Base-by-base conservation (phyloP, 208 protist genomes). In the Crithidia brevicula region DNA sequence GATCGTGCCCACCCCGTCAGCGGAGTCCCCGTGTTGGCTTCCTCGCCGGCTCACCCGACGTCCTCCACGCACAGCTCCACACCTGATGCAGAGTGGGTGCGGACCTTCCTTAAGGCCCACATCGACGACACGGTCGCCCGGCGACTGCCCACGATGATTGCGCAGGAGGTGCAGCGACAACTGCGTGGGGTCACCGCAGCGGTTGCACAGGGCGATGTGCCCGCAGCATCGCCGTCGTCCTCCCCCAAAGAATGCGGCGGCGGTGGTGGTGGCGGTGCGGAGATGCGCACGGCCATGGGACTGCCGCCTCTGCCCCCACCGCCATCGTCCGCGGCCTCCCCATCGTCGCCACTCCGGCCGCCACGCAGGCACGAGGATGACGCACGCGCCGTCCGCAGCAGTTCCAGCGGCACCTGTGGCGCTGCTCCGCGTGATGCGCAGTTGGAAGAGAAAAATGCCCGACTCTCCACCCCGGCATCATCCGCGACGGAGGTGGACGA, bases 91-190 rank as follows among this genome's bases (percentile, higher is more conserved):
- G 75, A 77, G 45, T 81, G 76, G 76, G 42, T 72, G 54, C 63
- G 61, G 42, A 81, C 65, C n/a, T 66, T 81, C 11, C 20, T 81
- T 22, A 63, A 69, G 43, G 70, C 64, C 4, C 76, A 77, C 42
- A 57, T 72, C 30, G 76, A 77, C 31, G 68, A 76, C 25, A 56
- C 51, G 8, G 23, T 81, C 1, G 45, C 43, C 3, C 57, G 51
- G 8, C 34, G 23, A 10, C 43, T 81, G 45, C 64, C 64, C 6
- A n/a, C 46, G 15, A 52, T 81, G 61, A 66, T 81, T 13, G 33
- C 51, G 18, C 28, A 57, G n/a, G 76, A 81, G 54, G 76, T 81
- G 51, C 61, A 69, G 51, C 70, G 61, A 13, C 76, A 76, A 59
- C 58, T 81, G 50, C 68, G 50, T 25, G 31, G 38, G 7, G 49